Evolutionary conservation across 2,329 filamentous ascomycete species (phyloP), one percentile per base, ranked within the genome.

Genomic region (Zymoseptoria tritici): DNA sequence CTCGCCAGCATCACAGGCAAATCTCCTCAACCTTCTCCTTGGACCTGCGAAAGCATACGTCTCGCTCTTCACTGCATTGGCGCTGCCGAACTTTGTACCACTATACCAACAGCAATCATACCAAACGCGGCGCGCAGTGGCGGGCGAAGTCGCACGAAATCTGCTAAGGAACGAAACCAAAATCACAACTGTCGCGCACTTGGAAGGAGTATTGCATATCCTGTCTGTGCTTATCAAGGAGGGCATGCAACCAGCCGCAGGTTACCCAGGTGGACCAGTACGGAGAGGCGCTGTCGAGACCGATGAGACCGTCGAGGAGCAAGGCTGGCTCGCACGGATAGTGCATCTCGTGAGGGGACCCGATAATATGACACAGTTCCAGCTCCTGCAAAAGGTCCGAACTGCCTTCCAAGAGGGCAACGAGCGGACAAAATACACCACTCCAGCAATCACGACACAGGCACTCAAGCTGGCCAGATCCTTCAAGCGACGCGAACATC

Each of bases 291-390:
- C 85, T 20, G 79, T 83, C 53, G 95, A 99, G 78, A 97, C 94
- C 0, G 94, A 99, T 63, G 95, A 99, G 78, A 97, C 93, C 0
- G 86, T 97, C 70, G 93, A 99, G 75, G 94, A 99, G 77, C 94
- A 99, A 79, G 94, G 94, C 56, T 97, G 91, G 91, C 81, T 99
- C 57, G 94, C 94, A 42, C 84, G 94, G 67, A 87, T 99, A 71
- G 86, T 97, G 19, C 94, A 99, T 76, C 80, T 97, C 58, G 84
- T 99, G 56, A 82, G 90, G 59, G 89, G 85, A 52, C 81, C 90
- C 42, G 85, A 95, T 72, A 97, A 97, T 70, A 91, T 96, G 68
- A 95, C 88, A 0, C 94, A 99, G 73, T 94, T 96, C 77, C 69
- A 85, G 77, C 85, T 99, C 52, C 83, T 99, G 29, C 93, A 97